These are phyloP conservation scores for Vitis riparia DNA, from an alignment of 164 flowering plant genomes.

Conservation along the genomic window DNA sequence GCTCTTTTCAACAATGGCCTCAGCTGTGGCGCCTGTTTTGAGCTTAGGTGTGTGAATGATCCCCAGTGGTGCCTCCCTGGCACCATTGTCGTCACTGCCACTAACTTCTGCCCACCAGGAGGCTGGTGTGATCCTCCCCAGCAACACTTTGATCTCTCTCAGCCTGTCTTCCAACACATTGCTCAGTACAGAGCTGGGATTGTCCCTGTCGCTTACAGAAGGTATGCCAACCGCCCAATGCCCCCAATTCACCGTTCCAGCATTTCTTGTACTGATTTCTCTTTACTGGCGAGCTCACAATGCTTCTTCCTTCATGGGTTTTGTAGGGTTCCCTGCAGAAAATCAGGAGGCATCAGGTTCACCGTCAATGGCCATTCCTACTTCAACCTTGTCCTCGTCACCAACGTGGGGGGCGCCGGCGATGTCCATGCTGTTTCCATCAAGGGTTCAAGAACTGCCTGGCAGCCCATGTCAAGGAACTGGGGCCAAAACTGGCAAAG, in stretches of 20 bases:
- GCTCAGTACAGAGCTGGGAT: slow-evolving; percentile 78
- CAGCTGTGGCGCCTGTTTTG: slow-evolving; percentile 73
- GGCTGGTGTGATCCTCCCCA: slow-evolving; percentile 79
- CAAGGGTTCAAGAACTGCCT: slow-evolving; percentile 62
- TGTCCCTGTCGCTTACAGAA: slow-evolving; percentile 64
- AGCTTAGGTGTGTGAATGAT: slow-evolving; percentile 57
- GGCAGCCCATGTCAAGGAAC: slow-evolving; percentile 73
- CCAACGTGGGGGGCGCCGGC: slow-evolving; percentile 80
- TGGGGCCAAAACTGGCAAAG: slow-evolving; percentile 90
- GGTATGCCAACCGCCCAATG: slow-evolving; percentile 24
- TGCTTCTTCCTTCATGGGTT: neutral
- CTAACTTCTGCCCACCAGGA: slow-evolving; percentile 86
- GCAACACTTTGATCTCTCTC: slow-evolving; percentile 69
- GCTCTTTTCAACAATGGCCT: slow-evolving; percentile 69
- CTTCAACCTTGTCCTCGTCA: slow-evolving; percentile 70
- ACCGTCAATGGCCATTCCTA: slow-evolving; percentile 72
- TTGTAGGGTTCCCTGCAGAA: slow-evolving; percentile 62
- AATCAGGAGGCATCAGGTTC: slow-evolving; percentile 71
- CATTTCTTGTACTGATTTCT: neutral
- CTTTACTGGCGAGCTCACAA: neutral
- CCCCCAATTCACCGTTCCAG: too few species aligned
- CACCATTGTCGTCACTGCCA: slow-evolving; percentile 64
- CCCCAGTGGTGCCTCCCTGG: slow-evolving; percentile 64
- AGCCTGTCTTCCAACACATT: slow-evolving; percentile 62
- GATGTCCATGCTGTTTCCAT: slow-evolving; percentile 58